These are phyloP conservation scores for Thymus quinquecostatus DNA, from an alignment of 257 asterid species.

Conservation along the genomic window DNA sequence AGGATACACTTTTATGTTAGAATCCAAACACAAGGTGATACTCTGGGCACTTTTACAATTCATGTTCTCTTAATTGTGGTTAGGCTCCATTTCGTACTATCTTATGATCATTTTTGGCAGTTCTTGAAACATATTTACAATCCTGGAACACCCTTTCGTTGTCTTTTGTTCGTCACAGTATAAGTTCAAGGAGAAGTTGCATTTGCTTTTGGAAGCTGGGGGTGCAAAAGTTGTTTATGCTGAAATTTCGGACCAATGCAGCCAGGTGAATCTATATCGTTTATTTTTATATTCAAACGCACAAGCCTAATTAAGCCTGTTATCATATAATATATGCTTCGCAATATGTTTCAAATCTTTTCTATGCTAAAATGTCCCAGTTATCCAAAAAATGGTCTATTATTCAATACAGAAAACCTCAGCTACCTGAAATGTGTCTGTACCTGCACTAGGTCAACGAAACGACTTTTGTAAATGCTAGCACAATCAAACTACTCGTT, in stretches of 20 bases:
- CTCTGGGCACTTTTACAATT: constrained; percentile 22
- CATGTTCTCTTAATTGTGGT: constrained; percentile 23
- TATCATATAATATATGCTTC: constrained; percentile 11
- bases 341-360: constrained; percentile 17
- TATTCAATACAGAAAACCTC: background rate
- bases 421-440: background rate
- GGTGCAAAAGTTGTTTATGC: constrained; percentile 66
- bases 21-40: constrained; percentile 59
- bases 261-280: constrained; percentile 49
- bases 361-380: constrained; percentile 7
- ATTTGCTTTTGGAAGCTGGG: constrained; percentile 68
- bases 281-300: constrained; percentile 23
- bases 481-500: background rate
- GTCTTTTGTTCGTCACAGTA: constrained; percentile 54
- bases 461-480: background rate
- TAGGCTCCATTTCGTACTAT: constrained; percentile 17
- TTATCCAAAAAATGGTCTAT: background rate
- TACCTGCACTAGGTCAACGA: background rate
- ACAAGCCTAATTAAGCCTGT: constrained; percentile 10
- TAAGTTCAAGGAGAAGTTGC: constrained; percentile 74
- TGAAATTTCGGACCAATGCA: constrained; percentile 49
- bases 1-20: constrained; percentile 74
- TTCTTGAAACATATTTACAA: constrained; percentile 14
- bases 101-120: constrained; percentile 1
- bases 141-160: constrained; percentile 5